These are phyloP conservation scores for Rhododendron ovatum DNA, from an alignment of 148 eudicot species.

Conservation along the genomic window DNA sequence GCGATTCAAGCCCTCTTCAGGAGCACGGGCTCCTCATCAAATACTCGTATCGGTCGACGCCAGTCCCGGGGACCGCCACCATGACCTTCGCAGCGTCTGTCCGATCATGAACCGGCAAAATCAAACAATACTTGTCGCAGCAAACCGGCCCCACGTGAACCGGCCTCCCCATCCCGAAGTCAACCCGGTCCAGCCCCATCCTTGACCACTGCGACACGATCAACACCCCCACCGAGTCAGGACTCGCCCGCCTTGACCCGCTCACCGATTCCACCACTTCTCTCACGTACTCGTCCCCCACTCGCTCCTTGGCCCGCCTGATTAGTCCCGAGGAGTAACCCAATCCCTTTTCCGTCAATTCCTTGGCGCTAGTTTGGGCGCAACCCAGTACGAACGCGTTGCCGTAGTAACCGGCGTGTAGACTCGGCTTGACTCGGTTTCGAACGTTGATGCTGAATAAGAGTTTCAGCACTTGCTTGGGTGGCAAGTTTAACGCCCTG, in stretches of 20 bases:
- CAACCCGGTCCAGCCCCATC: conserved; percentile 69
- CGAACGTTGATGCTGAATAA: conserved; percentile 63
- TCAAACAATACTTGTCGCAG: conserved; percentile 58
- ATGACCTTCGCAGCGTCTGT: conserved; percentile 54
- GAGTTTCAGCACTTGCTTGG: conserved; percentile 45
- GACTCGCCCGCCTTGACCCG: conserved; percentile 30
- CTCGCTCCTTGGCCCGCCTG: conserved; percentile 48
- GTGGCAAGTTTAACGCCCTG: conserved; percentile 45
- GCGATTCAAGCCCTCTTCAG: not conserved
- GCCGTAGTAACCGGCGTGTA: conserved; percentile 62
- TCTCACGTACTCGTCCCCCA: conserved; percentile 49
- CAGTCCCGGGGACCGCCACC: conserved; percentile 54
- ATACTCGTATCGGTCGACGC: conserved; percentile 45
- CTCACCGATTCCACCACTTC: conserved; percentile 63
- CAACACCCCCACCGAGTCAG: conserved; percentile 67
- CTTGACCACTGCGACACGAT: conserved; percentile 75
- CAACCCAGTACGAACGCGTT: conserved; percentile 73
- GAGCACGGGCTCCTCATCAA: conserved; percentile 32
- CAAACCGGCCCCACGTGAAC: conserved; percentile 66
- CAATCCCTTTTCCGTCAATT: conserved; percentile 45
- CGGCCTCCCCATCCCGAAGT: conserved; percentile 70
- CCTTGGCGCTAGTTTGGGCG: conserved; percentile 44
- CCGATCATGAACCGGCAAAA: conserved; percentile 55
- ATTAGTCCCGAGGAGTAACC: conserved; percentile 37
- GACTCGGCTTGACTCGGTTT: conserved; percentile 47